Conservation (phyloP, 805 yeast species). For the Zygosaccharomyces pseudorouxii region DNA sequence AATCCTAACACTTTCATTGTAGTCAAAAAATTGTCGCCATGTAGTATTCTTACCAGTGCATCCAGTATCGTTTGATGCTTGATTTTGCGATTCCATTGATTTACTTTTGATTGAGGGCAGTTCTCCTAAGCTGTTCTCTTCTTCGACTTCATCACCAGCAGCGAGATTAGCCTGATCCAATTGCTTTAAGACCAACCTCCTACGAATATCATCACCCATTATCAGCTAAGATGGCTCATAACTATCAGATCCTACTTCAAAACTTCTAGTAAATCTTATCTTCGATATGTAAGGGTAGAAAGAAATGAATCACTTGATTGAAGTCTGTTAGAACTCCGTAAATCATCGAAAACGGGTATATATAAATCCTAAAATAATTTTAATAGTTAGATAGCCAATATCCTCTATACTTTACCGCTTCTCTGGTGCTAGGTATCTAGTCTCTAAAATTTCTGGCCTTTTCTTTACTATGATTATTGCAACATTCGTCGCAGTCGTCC, state of each 20-base stretch:
- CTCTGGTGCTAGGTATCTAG: no score
- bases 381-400: neutral
- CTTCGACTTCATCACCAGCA: conserved; percentile 8
- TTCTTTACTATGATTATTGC: neutral
- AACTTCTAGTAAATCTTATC: neutral
- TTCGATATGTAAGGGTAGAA: neutral
- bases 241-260: neutral
- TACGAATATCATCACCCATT: conserved; percentile 25
- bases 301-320: neutral
- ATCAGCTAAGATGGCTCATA: neutral
- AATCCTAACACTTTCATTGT: conserved; percentile 14
- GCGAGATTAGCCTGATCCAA: conserved; percentile 10
- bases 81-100: neutral
- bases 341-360: conserved; percentile 2
- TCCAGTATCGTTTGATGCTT: neutral
- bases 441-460: neutral
- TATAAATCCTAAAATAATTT: neutral
- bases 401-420: neutral
- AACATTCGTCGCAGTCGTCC: neutral
- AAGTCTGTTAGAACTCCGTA: neutral
- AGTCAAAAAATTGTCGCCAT: conserved; percentile 28
- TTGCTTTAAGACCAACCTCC: conserved; percentile 16
- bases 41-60: conserved; percentile 2
- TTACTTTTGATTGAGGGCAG: conserved; percentile 5
- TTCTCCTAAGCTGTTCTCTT: conserved; percentile 9